Base-by-base conservation (phyloP, 208 protist genomes). In the Trypanosoma brucei region DNA sequence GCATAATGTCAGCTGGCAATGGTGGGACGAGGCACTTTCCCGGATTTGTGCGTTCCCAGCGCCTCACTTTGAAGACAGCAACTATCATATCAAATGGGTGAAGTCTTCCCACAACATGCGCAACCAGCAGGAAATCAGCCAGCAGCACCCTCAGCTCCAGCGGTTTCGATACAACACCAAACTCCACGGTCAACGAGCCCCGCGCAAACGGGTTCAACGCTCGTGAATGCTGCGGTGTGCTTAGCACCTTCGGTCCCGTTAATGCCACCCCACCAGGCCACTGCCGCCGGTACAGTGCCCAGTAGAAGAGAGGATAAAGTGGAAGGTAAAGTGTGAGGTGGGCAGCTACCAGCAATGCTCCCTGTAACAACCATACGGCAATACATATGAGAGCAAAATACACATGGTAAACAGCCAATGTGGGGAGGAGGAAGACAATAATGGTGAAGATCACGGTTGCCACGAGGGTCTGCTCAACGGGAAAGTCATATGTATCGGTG, bases 391-490 rank as follows among this genome's bases (percentile, higher is more conserved):
- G 68, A 30, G 88, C 78, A 65, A 97, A 97, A 63, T 94, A 97
- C 7, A 94, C 53, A 74, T 97, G 97, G 79, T 97, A 97, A 7
- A 97, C 82, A 3, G 75, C 70, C 5, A 97, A 66, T 1, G 96
- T 98, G 5, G 94, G 93, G 46, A 96, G 88, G 14, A 98, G 76
- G 53, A 97, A 97, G 33, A 90, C 71, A 31, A 83, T 68, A 1
- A 97, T 78, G 33, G 88, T 90, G 51, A 97, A 97, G 8, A 97
- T 67, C 59, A 97, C 69, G 1, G 91, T 97, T 0, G 86, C 92
- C 8, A 94, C 70, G 14, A 98, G 77, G 75, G 96, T 86, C 71
- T 98, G 91, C 58, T 98, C 88, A 38, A 81, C 66, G 35, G 84
- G 65, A 70, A 97, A 98, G 51, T 95, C 80, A 52, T 88, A 90